Evolutionary conservation across 371 early-diverging fungal genomes (phyloP).

Genomic region (Syncephalastrum sp.): DNA sequence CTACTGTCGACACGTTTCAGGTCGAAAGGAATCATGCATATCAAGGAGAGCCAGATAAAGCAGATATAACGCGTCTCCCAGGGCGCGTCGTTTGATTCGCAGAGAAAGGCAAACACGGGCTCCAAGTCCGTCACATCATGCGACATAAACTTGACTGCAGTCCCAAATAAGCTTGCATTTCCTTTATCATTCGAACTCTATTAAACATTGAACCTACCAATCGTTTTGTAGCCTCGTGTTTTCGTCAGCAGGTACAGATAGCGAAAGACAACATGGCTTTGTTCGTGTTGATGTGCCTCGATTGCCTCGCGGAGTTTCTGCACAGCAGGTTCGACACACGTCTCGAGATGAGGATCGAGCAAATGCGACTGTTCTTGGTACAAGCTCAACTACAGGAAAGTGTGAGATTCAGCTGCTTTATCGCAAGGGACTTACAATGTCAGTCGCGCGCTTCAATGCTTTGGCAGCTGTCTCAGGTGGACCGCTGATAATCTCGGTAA

Average conservation of each 20-base stretch:
- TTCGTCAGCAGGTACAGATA: constrained; percentile 73
- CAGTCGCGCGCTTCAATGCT: too few species aligned
- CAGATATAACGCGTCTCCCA: constrained; percentile 83
- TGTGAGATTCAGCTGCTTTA: neutral
- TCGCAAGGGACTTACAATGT: neutral
- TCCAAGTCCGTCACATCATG: constrained; percentile 91
- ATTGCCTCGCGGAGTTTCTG: constrained; percentile 51
- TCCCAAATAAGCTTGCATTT: constrained; percentile 6
- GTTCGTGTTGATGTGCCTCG: constrained; percentile 14
- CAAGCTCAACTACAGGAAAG: constrained; percentile 48
- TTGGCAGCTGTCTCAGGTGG: too few species aligned
- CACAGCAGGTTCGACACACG: constrained; percentile 68
- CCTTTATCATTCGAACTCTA: neutral
- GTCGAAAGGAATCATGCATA: constrained; percentile 94
- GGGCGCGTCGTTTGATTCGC: constrained; percentile 24
- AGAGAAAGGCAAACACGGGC: constrained; percentile 69
- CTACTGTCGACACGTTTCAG: constrained; percentile 80
- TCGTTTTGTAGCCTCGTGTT: constrained; percentile 88
- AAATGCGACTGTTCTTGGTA: constrained; percentile 91
- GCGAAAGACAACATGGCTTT: constrained; percentile 40
- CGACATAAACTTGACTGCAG: constrained; percentile 79
- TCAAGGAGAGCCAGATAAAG: constrained; percentile 84
- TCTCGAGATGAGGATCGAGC: constrained; percentile 83
- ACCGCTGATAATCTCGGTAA: too few species aligned
- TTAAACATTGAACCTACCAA: constrained; percentile 41